Evolutionary conservation across 1,139 yeast genomes (phyloP).

Genomic region (Candida sp.): DNA sequence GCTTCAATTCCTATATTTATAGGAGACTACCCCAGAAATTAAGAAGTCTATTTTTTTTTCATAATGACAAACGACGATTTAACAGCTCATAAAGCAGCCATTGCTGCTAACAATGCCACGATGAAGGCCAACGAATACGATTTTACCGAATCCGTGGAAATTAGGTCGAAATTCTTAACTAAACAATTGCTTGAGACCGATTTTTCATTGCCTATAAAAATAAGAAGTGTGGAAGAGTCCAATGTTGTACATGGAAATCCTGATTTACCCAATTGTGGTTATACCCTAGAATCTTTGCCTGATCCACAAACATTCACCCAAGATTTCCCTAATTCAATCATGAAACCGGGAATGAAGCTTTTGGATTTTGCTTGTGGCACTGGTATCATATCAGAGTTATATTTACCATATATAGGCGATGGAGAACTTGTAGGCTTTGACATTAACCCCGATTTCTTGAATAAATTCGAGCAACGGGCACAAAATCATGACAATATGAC

Average conservation of each 20-base stretch:
- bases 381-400: constrained; percentile 29
- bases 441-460: constrained; percentile 26
- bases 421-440: constrained; percentile 34
- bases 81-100: constrained; percentile 15
- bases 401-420: constrained; percentile 24
- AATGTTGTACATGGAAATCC: constrained; percentile 16
- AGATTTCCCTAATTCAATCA: constrained; percentile 12
- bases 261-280: constrained; percentile 10
- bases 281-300: constrained; percentile 12
- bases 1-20: too few relatives aligned
- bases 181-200: constrained; percentile 20
- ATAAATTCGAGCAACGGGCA: constrained; percentile 15
- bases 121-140: constrained; percentile 23
- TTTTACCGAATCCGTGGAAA: constrained; percentile 13
- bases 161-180: constrained; percentile 16
- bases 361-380: constrained; percentile 48
- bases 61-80: not conserved
- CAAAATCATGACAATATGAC: constrained; percentile 8
- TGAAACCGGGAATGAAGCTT: constrained; percentile 23
- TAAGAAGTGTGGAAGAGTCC: constrained; percentile 13
- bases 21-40: too few relatives aligned
- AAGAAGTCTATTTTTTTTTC: not conserved
- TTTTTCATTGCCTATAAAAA: constrained; percentile 7
- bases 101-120: constrained; percentile 20
- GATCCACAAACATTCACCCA: constrained; percentile 8